Evolutionary conservation across 768 basidiomycete species (phyloP).

Genomic region (Coprinopsis sp.): DNA sequence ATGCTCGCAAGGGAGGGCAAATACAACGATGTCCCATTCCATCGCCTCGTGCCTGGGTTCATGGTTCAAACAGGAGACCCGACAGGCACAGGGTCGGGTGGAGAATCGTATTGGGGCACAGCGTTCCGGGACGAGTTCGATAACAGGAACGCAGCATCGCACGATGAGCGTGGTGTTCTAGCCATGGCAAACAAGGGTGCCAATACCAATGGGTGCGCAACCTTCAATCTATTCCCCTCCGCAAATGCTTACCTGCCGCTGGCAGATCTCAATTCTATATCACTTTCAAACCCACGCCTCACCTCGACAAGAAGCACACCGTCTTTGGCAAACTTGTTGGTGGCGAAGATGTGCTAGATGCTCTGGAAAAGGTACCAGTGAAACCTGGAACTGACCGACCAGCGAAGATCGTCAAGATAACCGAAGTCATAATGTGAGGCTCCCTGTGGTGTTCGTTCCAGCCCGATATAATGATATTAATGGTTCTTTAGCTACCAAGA

Average conservation of each 20-base stretch:
- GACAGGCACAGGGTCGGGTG: conserved; percentile 91
- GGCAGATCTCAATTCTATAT: conserved; percentile 88
- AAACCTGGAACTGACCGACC: conserved; percentile 88
- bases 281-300: conserved; percentile 77
- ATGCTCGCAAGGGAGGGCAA: conserved; percentile 89
- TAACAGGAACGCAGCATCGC: conserved; percentile 81
- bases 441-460: neutral
- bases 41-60: conserved; percentile 89
- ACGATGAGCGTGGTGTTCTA: conserved; percentile 77
- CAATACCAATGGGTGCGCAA: conserved; percentile 75
- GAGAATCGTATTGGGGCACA: conserved; percentile 90
- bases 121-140: conserved; percentile 95
- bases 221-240: neutral
- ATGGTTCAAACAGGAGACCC: conserved; percentile 99
- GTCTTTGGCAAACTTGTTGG: conserved; percentile 98
- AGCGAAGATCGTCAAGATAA: conserved; percentile 79
- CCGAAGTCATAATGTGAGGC: conserved; percentile 79
- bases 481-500: conserved; percentile 71
- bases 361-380: conserved; percentile 74
- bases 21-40: conserved; percentile 87
- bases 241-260: neutral
- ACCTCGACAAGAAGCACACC: conserved; percentile 91
- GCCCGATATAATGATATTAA: neutral
- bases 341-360: conserved; percentile 84
- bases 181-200: conserved; percentile 97